Evolutionary conservation across 352 stramenopile genomes (phyloP).

Genomic region (Pythium sukuiense): DNA sequence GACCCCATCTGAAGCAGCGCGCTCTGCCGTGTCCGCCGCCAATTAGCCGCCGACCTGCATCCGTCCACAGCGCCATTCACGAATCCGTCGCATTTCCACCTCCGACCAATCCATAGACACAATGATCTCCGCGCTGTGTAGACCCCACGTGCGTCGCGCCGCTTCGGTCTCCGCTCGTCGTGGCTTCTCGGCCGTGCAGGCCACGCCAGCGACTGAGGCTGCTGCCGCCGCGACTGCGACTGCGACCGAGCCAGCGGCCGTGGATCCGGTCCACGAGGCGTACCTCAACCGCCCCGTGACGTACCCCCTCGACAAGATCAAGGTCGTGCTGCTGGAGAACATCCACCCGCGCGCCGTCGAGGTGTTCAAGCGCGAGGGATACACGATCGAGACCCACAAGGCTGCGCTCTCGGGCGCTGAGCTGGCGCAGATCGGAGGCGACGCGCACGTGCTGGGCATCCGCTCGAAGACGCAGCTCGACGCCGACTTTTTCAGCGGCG

Average conservation of each 20-base stretch:
- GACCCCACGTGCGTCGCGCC: constrained; percentile 26
- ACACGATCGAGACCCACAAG: constrained; percentile 79
- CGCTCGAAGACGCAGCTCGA: constrained; percentile 84
- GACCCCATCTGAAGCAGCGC: neutral
- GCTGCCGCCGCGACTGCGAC: constrained; percentile 11
- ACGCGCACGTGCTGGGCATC: constrained; percentile 79
- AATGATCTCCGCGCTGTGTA: constrained; percentile 47
- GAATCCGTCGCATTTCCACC: neutral
- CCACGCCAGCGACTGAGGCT: constrained; percentile 20
- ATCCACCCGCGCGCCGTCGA: constrained; percentile 78
- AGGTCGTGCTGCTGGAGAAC: constrained; percentile 83
- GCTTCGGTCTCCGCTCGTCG: constrained; percentile 19
- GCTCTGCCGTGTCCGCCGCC: constrained; percentile 1
- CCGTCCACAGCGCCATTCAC: neutral
- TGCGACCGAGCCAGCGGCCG: constrained; percentile 13
- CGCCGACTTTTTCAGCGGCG: constrained; percentile 69
- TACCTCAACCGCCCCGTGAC: constrained; percentile 73
- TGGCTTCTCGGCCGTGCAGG: constrained; percentile 40
- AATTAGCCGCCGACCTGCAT: neutral
- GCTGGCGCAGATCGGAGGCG: constrained; percentile 67
- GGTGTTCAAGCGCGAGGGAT: constrained; percentile 78
- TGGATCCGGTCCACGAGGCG: constrained; percentile 22
- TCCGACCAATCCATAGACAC: neutral
- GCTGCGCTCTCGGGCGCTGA: constrained; percentile 69
- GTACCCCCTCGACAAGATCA: constrained; percentile 78